Percentiles rank a stretch among this genome's conserved stretches.
phyloP scores from a whole-genome alignment of 805 yeast genomes.

The Candida yuanshanica region DNA sequence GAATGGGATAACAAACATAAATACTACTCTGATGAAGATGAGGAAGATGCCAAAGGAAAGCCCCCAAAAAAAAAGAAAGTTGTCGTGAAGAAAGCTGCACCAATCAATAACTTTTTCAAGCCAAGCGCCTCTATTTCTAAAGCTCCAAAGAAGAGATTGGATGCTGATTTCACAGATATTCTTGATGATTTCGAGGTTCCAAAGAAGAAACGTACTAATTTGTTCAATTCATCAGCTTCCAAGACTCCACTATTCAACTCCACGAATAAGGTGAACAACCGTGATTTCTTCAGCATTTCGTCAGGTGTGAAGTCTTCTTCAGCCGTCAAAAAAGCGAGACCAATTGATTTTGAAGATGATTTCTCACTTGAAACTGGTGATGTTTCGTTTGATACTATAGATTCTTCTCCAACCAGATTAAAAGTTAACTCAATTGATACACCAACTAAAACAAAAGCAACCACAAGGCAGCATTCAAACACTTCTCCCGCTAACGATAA shows the following conservation, averaged over 20 bases:
- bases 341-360: slow-evolving; percentile 26
- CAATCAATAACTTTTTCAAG: slow-evolving; percentile 49
- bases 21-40: slow-evolving; percentile 51
- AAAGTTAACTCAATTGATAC: slow-evolving; percentile 10
- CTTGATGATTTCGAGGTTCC: slow-evolving; percentile 33
- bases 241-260: slow-evolving; percentile 22
- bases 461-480: slow-evolving; percentile 6
- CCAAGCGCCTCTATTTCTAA: slow-evolving; percentile 25
- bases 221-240: slow-evolving; percentile 11
- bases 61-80: slow-evolving; percentile 15
- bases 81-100: slow-evolving; percentile 35
- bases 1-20: slow-evolving; percentile 67
- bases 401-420: slow-evolving; percentile 34
- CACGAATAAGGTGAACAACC: slow-evolving; percentile 23
- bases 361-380: slow-evolving; percentile 22
- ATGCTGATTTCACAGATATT: slow-evolving; percentile 62
- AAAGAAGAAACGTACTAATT: slow-evolving; percentile 11
- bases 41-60: slow-evolving; percentile 15
- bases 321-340: slow-evolving; percentile 19
- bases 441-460: slow-evolving; percentile 15
- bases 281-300: slow-evolving; percentile 13
- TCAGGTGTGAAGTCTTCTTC: slow-evolving; percentile 26
- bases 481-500: slow-evolving; percentile 1
- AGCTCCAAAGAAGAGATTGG: slow-evolving; percentile 35
- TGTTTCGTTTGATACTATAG: slow-evolving; percentile 23